These are phyloP conservation scores for Arabidopsis thaliana DNA, from an alignment of 345 rosid genomes.

Conservation along the genomic window DNA sequence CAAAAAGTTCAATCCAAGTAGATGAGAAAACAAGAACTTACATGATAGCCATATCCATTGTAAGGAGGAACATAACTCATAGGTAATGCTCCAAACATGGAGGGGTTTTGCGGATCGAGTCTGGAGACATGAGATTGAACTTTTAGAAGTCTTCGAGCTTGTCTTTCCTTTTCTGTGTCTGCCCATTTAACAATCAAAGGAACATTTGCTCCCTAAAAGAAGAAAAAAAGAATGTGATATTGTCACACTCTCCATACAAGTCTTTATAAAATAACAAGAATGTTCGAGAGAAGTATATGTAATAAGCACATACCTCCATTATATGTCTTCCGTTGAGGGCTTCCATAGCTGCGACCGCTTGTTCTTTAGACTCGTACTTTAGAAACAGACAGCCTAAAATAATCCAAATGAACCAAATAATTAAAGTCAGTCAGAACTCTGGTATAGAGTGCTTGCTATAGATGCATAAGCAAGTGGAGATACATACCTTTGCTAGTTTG, in stretches of 20 bases:
- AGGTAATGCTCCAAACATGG: conserved; percentile 87
- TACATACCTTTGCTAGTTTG: conserved; percentile 87
- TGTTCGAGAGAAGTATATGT: background rate
- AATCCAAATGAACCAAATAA: background rate
- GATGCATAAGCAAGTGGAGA: background rate
- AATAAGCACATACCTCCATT: conserved; percentile 82
- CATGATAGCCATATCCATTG: conserved; percentile 95
- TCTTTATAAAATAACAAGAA: background rate
- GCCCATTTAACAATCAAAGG: conserved; percentile 99
- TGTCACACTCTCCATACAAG: conserved; percentile 1
- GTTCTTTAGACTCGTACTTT: conserved; percentile 92
- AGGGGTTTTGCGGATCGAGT: conserved; percentile 68
- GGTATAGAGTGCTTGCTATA: background rate
- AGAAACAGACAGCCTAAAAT: conserved; percentile 86
- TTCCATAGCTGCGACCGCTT: conserved; percentile 89
- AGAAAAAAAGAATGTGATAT: conserved; percentile 36
- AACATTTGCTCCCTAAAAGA: conserved; percentile 81
- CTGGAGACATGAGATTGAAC: conserved; percentile 69
- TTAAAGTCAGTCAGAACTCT: background rate
- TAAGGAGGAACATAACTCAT: conserved; percentile 82
- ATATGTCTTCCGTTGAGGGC: conserved; percentile 85
- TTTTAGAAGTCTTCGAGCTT: conserved; percentile 85
- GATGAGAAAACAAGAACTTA: conserved; percentile 38
- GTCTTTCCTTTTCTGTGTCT: conserved; percentile 97
- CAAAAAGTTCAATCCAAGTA: too few species aligned